phyloP scores from a whole-genome alignment of 2,329 filamentous ascomycete genomes.

The Cryphonectria nitschkei region DNA sequence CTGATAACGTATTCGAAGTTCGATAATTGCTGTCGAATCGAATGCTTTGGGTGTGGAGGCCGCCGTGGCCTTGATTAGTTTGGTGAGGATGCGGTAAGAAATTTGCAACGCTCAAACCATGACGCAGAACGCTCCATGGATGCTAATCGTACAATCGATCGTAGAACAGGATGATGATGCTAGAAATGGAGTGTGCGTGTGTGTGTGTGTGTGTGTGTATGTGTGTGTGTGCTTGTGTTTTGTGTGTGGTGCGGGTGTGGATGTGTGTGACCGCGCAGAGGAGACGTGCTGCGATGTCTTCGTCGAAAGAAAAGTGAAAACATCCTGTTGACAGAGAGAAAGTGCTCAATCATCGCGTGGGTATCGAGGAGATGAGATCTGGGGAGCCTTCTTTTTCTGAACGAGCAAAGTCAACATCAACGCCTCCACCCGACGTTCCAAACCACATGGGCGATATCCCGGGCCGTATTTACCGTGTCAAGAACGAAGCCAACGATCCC shows the following conservation, averaged over 20 bases:
- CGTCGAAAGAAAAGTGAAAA: constrained; percentile 14
- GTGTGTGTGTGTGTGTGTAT: not conserved
- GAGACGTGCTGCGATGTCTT: constrained; percentile 16
- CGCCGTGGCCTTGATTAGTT: constrained; percentile 6
- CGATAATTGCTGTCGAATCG: constrained; percentile 17
- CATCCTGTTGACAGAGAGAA: constrained; percentile 7
- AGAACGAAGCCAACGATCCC: constrained; percentile 79
- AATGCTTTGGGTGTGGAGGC: constrained; percentile 19
- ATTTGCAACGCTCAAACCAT: constrained; percentile 22
- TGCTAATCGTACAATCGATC: constrained; percentile 29
- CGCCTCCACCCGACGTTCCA: constrained; percentile 72
- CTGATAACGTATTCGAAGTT: constrained; percentile 11
- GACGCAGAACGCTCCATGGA: constrained; percentile 17
- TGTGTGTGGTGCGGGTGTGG: not conserved
- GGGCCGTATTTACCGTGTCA: constrained; percentile 76
- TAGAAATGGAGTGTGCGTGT: not conserved
- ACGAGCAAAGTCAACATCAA: constrained; percentile 42
- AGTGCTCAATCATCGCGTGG: constrained; percentile 18
- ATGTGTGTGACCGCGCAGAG: not conserved
- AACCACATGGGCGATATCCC: constrained; percentile 72
- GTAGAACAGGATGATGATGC: constrained; percentile 20
- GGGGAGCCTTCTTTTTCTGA: constrained; percentile 36
- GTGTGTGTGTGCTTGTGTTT: not conserved
- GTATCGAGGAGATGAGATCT: constrained; percentile 19
- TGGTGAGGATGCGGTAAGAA: constrained; percentile 13